A percentile compares a stretch with the other conserved stretches of the same genome.
These are phyloP conservation scores for Termitomyces sp. DNA, from an alignment of 768 basidiomycete species.

Conservation along the genomic window DNA sequence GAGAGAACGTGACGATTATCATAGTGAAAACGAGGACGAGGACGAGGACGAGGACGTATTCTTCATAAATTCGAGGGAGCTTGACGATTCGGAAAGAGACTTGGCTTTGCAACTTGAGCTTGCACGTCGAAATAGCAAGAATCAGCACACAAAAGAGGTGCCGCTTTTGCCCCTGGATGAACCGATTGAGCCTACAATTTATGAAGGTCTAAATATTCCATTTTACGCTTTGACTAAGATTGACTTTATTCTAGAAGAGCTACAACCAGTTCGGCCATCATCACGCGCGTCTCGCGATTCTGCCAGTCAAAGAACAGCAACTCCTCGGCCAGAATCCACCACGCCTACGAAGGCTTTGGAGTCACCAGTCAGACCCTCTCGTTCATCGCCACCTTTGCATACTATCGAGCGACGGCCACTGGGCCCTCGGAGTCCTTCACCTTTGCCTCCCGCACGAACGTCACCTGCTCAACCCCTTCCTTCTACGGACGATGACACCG, in stretches of 20 bases:
- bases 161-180: constrained; percentile 34
- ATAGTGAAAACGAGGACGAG: constrained; percentile 33
- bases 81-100: constrained; percentile 72
- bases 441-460: constrained; percentile 46
- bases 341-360: constrained; percentile 29
- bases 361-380: constrained; percentile 30
- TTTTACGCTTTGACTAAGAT: constrained; percentile 2
- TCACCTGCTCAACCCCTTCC: constrained; percentile 29
- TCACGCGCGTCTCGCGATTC: constrained; percentile 47
- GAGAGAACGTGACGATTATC: constrained; percentile 31
- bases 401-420: constrained; percentile 56
- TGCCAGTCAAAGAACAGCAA: constrained; percentile 35
- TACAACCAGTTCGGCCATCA: constrained; percentile 43
- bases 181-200: constrained; percentile 62
- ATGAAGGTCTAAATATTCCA: constrained; percentile 53
- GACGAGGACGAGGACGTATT: constrained; percentile 35
- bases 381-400: constrained; percentile 37
- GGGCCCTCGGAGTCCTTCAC: constrained; percentile 75
- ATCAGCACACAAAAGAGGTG: constrained; percentile 50
- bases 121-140: constrained; percentile 79
- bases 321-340: constrained; percentile 40
- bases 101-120: constrained; percentile 73
- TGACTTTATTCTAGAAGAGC: constrained; percentile 43
- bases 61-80: constrained; percentile 26
- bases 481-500: constrained; percentile 40